Conservation (phyloP, 2,329 filamentous ascomycete species). For the Fusarium sp. region DNA sequence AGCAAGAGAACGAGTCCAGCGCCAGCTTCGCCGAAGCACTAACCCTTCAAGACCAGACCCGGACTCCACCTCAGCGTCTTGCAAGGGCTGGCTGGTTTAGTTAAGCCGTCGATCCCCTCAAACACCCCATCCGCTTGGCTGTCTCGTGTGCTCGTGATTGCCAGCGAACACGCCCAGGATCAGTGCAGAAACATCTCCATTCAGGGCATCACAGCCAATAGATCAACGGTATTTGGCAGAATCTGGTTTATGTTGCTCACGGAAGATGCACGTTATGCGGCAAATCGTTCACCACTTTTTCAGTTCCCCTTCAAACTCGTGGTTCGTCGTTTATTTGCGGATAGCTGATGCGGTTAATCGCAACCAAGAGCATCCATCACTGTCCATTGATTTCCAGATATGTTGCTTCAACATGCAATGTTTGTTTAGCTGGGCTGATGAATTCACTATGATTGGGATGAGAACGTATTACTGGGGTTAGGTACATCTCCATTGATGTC, state of each 20-base stretch:
- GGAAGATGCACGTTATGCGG: conserved; percentile 42
- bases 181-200: conserved; percentile 27
- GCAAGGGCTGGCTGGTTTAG: conserved; percentile 31
- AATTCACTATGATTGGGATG: neutral
- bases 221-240: conserved; percentile 7
- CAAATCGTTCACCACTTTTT: conserved; percentile 35
- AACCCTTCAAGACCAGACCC: neutral
- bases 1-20: conserved; percentile 24
- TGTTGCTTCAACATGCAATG: neutral
- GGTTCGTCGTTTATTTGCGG: conserved; percentile 7
- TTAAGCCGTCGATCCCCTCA: conserved; percentile 40
- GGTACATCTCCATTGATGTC: neutral
- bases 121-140: conserved; percentile 32
- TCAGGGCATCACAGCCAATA: conserved; percentile 35
- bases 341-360: conserved; percentile 18
- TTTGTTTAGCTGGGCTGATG: neutral
- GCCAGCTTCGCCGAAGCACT: conserved; percentile 27
- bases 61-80: conserved; percentile 28
- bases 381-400: neutral
- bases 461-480: neutral
- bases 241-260: conserved; percentile 37
- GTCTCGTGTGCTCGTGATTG: conserved; percentile 46
- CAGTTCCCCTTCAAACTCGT: conserved; percentile 22
- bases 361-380: conserved; percentile 10
- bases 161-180: conserved; percentile 48